phyloP scores from a whole-genome alignment of 2,329 filamentous ascomycete genomes.

The Tympanopsis confertula region DNA sequence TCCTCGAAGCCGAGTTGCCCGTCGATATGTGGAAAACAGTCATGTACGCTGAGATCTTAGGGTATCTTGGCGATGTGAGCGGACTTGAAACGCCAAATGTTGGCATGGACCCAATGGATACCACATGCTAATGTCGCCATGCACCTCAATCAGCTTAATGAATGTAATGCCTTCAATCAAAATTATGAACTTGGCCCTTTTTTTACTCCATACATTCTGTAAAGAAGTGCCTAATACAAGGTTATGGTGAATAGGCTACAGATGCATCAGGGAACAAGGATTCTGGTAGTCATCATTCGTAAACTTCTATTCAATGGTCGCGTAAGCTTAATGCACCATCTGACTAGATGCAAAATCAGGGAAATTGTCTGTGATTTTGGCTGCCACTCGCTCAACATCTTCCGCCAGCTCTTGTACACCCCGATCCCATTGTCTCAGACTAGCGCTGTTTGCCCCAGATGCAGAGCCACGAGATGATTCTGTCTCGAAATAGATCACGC shows the following conservation, averaged over 20 bases:
- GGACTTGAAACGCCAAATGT: constrained; percentile 2
- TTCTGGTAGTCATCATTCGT: too few relatives aligned
- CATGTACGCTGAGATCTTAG: constrained; percentile 99
- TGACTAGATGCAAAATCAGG: not conserved
- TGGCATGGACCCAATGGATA: too few relatives aligned
- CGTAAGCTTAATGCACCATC: constrained; percentile 1
- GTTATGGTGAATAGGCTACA: too few relatives aligned
- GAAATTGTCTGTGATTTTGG: not conserved
- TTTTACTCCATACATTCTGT: too few relatives aligned
- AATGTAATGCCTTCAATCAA: too few relatives aligned
- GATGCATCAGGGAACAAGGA: too few relatives aligned
- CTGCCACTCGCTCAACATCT: constrained; percentile 40
- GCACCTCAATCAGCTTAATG: too few relatives aligned
- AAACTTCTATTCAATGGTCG: too few relatives aligned
- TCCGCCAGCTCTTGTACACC: constrained; percentile 60
- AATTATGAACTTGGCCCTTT: too few relatives aligned
- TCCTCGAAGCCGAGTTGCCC: constrained; percentile 93
- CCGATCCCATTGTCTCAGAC: constrained; percentile 56
- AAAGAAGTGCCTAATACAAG: too few relatives aligned
- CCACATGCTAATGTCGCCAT: too few relatives aligned
- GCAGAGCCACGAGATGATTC: constrained; percentile 22
- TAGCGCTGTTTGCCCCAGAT: constrained; percentile 36
- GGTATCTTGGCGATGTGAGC: constrained; percentile 85
- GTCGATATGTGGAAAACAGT: constrained; percentile 99
- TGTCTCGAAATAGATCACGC: constrained; percentile 55